phyloP scores from a whole-genome alignment of 306 rosid genomes.

The Glycyrrhiza uralensis region DNA sequence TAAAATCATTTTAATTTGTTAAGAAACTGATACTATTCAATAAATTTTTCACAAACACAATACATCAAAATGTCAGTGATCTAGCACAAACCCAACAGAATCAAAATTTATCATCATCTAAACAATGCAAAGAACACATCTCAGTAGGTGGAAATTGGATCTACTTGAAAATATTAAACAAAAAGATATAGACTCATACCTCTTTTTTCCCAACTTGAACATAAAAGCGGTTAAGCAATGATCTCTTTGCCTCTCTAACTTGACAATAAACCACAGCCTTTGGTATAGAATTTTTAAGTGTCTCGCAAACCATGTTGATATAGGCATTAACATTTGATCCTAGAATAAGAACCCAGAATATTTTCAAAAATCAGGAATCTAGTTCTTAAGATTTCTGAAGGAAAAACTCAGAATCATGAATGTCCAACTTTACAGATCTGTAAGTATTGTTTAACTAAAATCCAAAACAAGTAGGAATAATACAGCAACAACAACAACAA shows the following conservation, averaged over 20 bases:
- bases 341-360: background rate
- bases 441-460: background rate
- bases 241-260: constrained; percentile 33
- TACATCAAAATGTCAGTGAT: background rate
- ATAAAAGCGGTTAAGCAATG: constrained; percentile 31
- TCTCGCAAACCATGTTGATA: constrained; percentile 24
- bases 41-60: background rate
- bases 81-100: background rate
- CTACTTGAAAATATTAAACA: background rate
- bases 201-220: constrained; percentile 29
- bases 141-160: background rate
- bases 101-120: background rate
- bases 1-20: background rate
- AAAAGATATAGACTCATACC: constrained; percentile 2
- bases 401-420: background rate
- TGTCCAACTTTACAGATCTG: background rate
- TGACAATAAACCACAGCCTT: constrained; percentile 33
- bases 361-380: background rate
- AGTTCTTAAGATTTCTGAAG: background rate
- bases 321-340: constrained; percentile 29
- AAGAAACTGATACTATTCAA: background rate
- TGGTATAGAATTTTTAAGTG: constrained; percentile 32
- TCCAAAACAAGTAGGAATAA: constrained; percentile 1
- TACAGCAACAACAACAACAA: too few relatives aligned
- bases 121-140: background rate